Percentiles rank a stretch among this genome's conserved stretches.
Conservation (phyloP, 2,329 filamentous ascomycete genomes). For the Macrophomina phaseolina region DNA sequence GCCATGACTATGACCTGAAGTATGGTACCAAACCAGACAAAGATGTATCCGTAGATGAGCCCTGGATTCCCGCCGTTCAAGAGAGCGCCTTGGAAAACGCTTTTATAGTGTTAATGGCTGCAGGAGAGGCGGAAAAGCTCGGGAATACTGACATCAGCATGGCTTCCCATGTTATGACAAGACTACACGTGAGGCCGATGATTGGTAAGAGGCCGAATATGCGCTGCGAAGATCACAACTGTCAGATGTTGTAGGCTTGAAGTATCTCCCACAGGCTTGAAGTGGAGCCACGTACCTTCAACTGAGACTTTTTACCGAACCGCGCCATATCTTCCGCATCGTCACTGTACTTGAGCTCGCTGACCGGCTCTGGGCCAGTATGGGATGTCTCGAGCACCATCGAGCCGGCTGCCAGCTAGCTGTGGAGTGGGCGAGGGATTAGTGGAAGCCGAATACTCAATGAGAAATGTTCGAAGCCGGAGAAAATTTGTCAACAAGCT, state of each 20-base stretch:
- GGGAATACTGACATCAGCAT: conserved; percentile 40
- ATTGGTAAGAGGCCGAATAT: conserved; percentile 45
- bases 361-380: not conserved
- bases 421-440: not conserved
- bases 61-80: conserved; percentile 44
- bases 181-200: conserved; percentile 43
- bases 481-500: too few species aligned
- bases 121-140: not conserved
- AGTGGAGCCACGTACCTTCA: conserved; percentile 38
- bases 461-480: too few species aligned
- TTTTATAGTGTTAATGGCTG: conserved; percentile 4
- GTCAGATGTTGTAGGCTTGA: not conserved
- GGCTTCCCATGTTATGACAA: conserved; percentile 48
- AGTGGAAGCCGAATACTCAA: too few species aligned
- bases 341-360: conserved; percentile 4
- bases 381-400: not conserved
- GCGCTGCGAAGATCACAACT: conserved; percentile 33
- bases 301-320: conserved; percentile 38
- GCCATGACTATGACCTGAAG: conserved; percentile 40
- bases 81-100: conserved; percentile 30
- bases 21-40: conserved; percentile 47
- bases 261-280: not conserved
- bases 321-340: conserved; percentile 24
- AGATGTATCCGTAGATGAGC: conserved; percentile 44
- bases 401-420: not conserved